Evolutionary conservation across 352 stramenopile genomes (phyloP), one percentile per base, ranked within the genome.

Genomic region (Phytophthora chlamydospora): DNA sequence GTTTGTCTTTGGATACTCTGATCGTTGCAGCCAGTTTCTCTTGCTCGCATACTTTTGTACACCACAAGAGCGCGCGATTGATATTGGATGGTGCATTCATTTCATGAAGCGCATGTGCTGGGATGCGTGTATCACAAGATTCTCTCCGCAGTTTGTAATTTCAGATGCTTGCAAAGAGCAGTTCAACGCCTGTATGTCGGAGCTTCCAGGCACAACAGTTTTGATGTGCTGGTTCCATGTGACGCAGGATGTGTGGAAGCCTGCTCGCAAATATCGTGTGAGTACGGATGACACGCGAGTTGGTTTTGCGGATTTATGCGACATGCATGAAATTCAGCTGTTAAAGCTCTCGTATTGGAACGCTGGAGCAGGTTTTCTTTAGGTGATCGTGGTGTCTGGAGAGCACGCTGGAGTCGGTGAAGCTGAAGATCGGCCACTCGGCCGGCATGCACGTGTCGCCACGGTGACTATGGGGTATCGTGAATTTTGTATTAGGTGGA

Each of bases 191-290:
- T n/a, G 19, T 21, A 13, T n/a, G 42, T 49, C 17, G 8, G 12
- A 49, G 13, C 17, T 49, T n/a, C 21, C 19, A n/a, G n/a, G n/a
- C n/a, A n/a, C 34, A 24, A 55, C 21, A 11, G 21, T 55, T 1
- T n/a, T 44, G 4, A 55, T 55, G 47, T 55, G 47, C 35, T 45
- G 36, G 49, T 40, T 57, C 32, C 49, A 57, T 3, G 36, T 57
- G 5, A 32, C 9, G 4, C 6, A 57, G 36, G 47, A 57, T 24
- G 36, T 47, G 1, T 57, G 49, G 35, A 40, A 27, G 12, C n/a
- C 17, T 16, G 36, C 49, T 19, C 6, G 39, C 39, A 17, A 17
- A 12, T 19, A n/a, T n/a, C n/a, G n/a, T n/a, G 36, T 47, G 29
- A 21, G 16, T 17, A 6, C 6, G 2, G 35, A 40, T 16, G 51